Evolutionary conservation across 192 early-diverging fungal species (phyloP).

Genomic region (Coemansia sp.): DNA sequence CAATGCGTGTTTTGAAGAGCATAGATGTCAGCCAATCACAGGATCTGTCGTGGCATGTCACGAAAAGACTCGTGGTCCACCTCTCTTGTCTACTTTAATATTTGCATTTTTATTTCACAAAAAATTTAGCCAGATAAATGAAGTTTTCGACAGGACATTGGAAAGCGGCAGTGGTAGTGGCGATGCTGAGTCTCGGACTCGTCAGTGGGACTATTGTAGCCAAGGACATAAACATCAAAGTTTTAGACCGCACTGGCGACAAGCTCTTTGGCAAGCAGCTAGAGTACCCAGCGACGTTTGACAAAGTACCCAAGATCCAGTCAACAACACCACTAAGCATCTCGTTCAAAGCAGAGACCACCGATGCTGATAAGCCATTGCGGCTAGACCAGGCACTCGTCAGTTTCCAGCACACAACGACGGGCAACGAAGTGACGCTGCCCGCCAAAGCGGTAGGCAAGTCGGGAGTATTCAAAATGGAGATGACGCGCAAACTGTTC

Average conservation of each 20-base stretch:
- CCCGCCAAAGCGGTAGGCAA: slow-evolving; percentile 21
- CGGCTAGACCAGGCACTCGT: slow-evolving; percentile 48
- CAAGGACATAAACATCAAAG: slow-evolving; percentile 31
- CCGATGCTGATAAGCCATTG: slow-evolving; percentile 4
- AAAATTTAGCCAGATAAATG: not conserved
- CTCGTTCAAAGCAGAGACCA: slow-evolving; percentile 19
- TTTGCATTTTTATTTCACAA: slow-evolving; percentile 6
- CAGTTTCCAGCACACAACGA: slow-evolving; percentile 31
- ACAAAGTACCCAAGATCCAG: slow-evolving; percentile 23
- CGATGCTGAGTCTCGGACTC: slow-evolving; percentile 7
- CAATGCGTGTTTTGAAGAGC: slow-evolving; percentile 3
- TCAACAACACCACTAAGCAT: slow-evolving; percentile 38
- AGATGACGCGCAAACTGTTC: slow-evolving; percentile 40
- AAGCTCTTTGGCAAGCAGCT: slow-evolving; percentile 37
- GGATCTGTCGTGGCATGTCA: slow-evolving; percentile 7
- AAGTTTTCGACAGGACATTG: not conserved
- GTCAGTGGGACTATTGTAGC: slow-evolving; percentile 17
- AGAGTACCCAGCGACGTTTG: slow-evolving; percentile 19
- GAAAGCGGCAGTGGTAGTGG: slow-evolving; percentile 5
- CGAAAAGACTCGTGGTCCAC: not conserved
- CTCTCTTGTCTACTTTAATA: too few species aligned
- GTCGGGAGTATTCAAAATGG: slow-evolving; percentile 31
- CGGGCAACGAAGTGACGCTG: slow-evolving; percentile 32
- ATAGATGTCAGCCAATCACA: slow-evolving; percentile 6
- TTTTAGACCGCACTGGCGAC: slow-evolving; percentile 54